Evolutionary conservation across 208 protist genomes (phyloP), one percentile per base, ranked within the genome.

Genomic region (Trypanosoma congolense): DNA sequence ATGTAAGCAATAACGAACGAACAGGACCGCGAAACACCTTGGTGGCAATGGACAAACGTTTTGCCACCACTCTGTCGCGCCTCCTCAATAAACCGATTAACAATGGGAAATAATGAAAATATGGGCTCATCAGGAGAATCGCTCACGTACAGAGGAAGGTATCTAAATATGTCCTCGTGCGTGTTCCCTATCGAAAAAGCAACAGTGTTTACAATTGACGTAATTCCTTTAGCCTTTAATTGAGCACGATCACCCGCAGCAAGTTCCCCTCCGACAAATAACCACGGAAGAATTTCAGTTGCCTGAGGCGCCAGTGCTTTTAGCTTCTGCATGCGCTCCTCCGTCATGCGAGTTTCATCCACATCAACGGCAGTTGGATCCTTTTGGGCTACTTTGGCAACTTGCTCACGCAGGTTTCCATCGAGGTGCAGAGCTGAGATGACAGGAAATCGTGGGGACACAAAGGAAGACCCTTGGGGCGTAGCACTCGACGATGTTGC

Each of bases 1-100:
- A 96, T 49, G 65, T 94, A 96, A 12, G 83, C 78, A 61, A 97
- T 93, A 5, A 95, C 72, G 48, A 95, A 83, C 2, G 87, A 85
- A 64, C 80, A 92, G 6, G 84, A 91, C 22, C 91, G 89, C 2
- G 87, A 96, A 16, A 96, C 91, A 50, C 93, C 93, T 57, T 97
- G 93, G 43, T 98, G 92, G 61, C 95, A 98, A 68, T 98, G 95
- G 30, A 98, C 79, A 41, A 96, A 93, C 19, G 90, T 76, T 22
- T 80, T 85, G 0, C 93, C 93, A 19, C 59, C 73, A 18, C 14
- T 18, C 6, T 55, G 26, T 24, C 70, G 65, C 29, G 72, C 75
- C 31, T 81, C 50, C 53, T 96, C 83, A 14, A 98, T 83, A 49
- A 93, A 96, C 6, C 71, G 67, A 55, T 91, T 86, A 18, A 96